phyloP scores from a whole-genome alignment of 352 stramenopile species.

The Phytophthora fragariae region DNA sequence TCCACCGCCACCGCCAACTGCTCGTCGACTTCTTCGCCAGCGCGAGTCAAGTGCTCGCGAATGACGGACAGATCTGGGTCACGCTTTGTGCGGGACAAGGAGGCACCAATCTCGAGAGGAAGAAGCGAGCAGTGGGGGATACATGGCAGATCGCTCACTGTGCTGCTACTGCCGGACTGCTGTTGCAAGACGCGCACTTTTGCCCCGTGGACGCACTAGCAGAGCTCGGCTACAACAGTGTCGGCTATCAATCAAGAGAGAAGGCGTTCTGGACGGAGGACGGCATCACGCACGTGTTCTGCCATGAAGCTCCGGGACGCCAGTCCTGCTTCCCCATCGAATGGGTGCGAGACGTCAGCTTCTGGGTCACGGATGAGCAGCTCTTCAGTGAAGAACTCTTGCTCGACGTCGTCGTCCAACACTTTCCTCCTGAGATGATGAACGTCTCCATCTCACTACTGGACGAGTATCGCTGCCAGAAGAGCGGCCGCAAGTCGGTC shows the following conservation, averaged over 20 bases:
- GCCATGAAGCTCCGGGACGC: conserved; percentile 47
- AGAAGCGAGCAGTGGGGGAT: conserved; percentile 66
- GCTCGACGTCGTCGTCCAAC: conserved; percentile 41
- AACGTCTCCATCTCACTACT: conserved; percentile 45
- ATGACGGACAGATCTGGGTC: conserved; percentile 79
- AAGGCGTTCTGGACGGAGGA: conserved; percentile 76
- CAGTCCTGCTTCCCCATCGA: conserved; percentile 63
- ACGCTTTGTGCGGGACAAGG: conserved; percentile 84
- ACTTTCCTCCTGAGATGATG: conserved; percentile 57
- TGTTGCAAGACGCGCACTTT: conserved; percentile 69
- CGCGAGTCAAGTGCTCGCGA: conserved; percentile 55
- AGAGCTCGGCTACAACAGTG: conserved; percentile 79
- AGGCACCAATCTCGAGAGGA: conserved; percentile 73
- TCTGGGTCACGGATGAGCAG: conserved; percentile 70
- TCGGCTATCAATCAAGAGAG: conserved; percentile 81
- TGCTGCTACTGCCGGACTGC: conserved; percentile 59
- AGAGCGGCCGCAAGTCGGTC: conserved; percentile 57
- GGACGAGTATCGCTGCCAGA: conserved; percentile 67
- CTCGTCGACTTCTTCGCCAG: conserved; percentile 82
- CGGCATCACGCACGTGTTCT: conserved; percentile 80
- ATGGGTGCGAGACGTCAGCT: conserved; percentile 77
- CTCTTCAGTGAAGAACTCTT: conserved; percentile 64
- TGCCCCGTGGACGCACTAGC: conserved; percentile 68
- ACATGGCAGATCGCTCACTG: conserved; percentile 85
- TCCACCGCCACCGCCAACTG: conserved; percentile 82